A percentile compares a stretch with the other conserved stretches of the same genome.
phyloP scores from a whole-genome alignment of 2,329 filamentous ascomycete species.

The Mycogone perniciosa region DNA sequence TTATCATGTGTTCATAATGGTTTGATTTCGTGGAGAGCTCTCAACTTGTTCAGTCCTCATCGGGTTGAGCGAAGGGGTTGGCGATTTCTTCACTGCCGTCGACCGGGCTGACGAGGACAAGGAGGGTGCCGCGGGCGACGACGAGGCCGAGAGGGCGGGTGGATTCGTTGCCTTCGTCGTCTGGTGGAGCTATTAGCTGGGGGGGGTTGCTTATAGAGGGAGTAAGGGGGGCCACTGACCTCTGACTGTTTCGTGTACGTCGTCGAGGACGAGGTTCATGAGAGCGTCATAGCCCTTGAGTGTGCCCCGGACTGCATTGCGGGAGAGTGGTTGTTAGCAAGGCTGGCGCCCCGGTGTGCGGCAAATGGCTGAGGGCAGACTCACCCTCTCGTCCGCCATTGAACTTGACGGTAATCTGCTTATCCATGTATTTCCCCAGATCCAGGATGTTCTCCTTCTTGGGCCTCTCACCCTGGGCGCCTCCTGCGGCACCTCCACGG shows the following conservation, averaged over 20 bases:
- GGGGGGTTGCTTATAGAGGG: background rate
- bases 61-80: constrained; percentile 79
- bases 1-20: background rate
- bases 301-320: constrained; percentile 67
- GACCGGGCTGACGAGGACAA: constrained; percentile 86
- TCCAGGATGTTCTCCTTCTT: constrained; percentile 99
- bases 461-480: constrained; percentile 61
- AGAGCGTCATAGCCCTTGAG: constrained; percentile 95
- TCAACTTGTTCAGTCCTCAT: constrained; percentile 47
- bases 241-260: constrained; percentile 83
- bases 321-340: background rate
- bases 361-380: constrained; percentile 16
- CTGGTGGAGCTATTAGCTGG: constrained; percentile 37
- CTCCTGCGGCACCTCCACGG: constrained; percentile 34
- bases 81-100: constrained; percentile 94
- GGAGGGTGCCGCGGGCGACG: constrained; percentile 83
- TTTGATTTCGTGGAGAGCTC: background rate
- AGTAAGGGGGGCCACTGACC: constrained; percentile 43
- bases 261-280: constrained; percentile 95
- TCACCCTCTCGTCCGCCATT: constrained; percentile 86
- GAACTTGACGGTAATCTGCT: constrained; percentile 92
- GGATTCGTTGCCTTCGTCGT: constrained; percentile 86
- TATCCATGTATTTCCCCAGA: constrained; percentile 93
- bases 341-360: no score
- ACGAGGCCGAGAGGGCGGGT: constrained; percentile 77